Percentiles rank a stretch among this genome's conserved stretches.
Evolutionary conservation across 2,329 filamentous ascomycete species (phyloP).

Genomic region (Colletotrichum noveboracense): DNA sequence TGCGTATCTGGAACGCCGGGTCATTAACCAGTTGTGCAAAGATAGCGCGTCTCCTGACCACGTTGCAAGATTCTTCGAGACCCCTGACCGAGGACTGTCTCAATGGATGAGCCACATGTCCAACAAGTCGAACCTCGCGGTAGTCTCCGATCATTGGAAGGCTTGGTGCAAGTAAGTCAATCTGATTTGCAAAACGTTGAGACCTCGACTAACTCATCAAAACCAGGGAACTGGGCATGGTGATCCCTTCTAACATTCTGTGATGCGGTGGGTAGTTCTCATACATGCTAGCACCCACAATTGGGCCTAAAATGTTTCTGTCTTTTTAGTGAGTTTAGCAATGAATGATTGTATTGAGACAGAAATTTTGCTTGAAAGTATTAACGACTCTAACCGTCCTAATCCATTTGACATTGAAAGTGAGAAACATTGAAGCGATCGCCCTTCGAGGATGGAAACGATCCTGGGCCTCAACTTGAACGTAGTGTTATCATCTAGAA

Average conservation of each 20-base stretch:
- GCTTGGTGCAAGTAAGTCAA: not conserved
- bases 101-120: not conserved
- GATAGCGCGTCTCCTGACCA: not conserved
- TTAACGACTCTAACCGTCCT: fast-evolving
- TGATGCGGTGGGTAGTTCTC: not conserved
- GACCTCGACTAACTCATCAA: no score
- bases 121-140: not conserved
- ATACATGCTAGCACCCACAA: not conserved
- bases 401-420: not conserved
- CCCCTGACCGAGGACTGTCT: not conserved
- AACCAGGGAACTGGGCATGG: not conserved
- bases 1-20: no score
- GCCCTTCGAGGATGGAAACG: not conserved
- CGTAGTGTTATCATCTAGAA: no score
- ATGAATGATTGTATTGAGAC: not conserved
- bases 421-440: not conserved
- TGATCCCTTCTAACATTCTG: not conserved
- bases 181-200: no score
- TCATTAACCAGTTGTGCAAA: not conserved
- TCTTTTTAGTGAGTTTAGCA: not conserved
- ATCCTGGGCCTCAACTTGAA: no score
- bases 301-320: not conserved
- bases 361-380: fast-evolving
- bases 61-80: not conserved
- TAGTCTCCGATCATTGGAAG: not conserved